Conservation (phyloP, 176 grass and related monocot species). For the Zoysia pacifica region DNA sequence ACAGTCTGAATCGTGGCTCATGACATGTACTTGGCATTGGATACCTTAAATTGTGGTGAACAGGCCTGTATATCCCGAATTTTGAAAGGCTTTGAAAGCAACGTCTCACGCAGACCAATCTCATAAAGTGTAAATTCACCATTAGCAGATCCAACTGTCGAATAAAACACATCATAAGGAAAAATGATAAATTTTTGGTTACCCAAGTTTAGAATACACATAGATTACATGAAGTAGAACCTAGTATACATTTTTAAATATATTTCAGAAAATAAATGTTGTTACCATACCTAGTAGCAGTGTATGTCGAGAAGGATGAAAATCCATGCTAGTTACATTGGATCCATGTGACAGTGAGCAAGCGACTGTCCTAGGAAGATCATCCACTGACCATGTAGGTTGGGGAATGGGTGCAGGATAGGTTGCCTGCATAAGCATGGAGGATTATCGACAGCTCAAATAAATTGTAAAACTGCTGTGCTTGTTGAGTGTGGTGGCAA, state of each 20-base stretch:
- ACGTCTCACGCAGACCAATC: slow-evolving; percentile 70
- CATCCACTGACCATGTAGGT: slow-evolving; percentile 78
- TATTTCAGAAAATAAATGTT: slow-evolving; percentile 12
- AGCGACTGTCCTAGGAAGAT: slow-evolving; percentile 75
- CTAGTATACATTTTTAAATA: slow-evolving; percentile 1
- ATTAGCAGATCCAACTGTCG: slow-evolving; percentile 76
- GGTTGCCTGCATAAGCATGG: slow-evolving; percentile 61
- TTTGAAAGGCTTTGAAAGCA: slow-evolving; percentile 86
- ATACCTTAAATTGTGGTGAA: slow-evolving; percentile 70
- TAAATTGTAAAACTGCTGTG: slow-evolving; percentile 22
- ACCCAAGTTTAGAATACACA: slow-evolving; percentile 15
- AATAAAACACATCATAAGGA: slow-evolving; percentile 26
- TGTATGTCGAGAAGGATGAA: slow-evolving; percentile 85
- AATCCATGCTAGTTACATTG: slow-evolving; percentile 94
- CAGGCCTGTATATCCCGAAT: slow-evolving; percentile 62
- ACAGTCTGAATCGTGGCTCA: slow-evolving; percentile 10
- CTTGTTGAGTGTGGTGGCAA: slow-evolving; percentile 18
- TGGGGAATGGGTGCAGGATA: slow-evolving; percentile 77
- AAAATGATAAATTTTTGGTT: slow-evolving; percentile 19
- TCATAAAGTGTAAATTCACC: slow-evolving; percentile 94
- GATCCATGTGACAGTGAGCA: slow-evolving; percentile 80
- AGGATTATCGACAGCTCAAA: slow-evolving; percentile 26
- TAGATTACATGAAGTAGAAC: slow-evolving; percentile 23
- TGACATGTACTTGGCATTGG: not conserved
- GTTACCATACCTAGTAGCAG: slow-evolving; percentile 74